Base-by-base conservation (phyloP, 2,329 filamentous ascomycete species). In the Fusarium floridanum region DNA sequence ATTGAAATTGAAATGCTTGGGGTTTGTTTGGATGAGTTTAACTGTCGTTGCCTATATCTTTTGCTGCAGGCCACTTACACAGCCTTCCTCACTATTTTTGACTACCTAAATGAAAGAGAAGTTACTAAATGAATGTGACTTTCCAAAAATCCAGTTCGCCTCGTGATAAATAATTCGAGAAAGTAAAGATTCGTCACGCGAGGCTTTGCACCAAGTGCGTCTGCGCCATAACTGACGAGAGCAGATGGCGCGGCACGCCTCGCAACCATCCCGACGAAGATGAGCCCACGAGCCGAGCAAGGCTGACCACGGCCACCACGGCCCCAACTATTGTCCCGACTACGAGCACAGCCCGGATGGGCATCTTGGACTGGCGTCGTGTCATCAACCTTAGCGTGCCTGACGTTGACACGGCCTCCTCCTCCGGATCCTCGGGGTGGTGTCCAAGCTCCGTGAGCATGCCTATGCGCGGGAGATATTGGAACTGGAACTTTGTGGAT, bases 401-500 rank as follows among this genome's bases (percentile, higher is more conserved):
- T n/a, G 43, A 55, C 24, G 55, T 60, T n/a, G 56, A 32, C 41
- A 37, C 53, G 48, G 56, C 61, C 11, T 50, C 43, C 53, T 59
- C 45, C 12, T 36, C 45, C 37, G 61, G 56, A 50, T 67, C 57
- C 17, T 66, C 45, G 27, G 45, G 55, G 14, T 59, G 17, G 81
- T 61, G 17, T 81, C 86, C 79, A 32, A 78, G 69, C 63, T 78
- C 73, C 16, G 83, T 84, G 55, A 81, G 79, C 71, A 79, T 82
- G 24, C 81, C 82, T 20, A 84, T 77, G 29, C 80, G 79, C 0
- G 92, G 92, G 11, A 93, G 84, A 78, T 93, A 93, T 79, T 94
- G 92, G 82, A 95, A 93, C 22, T 92, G 89, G 78, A 95, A 95
- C 10, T 84, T 85, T 2, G 88, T 90, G 76, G 91, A 87, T 56